Conservation (phyloP, 75 land plant species). For the Pinus tabuliformis region DNA sequence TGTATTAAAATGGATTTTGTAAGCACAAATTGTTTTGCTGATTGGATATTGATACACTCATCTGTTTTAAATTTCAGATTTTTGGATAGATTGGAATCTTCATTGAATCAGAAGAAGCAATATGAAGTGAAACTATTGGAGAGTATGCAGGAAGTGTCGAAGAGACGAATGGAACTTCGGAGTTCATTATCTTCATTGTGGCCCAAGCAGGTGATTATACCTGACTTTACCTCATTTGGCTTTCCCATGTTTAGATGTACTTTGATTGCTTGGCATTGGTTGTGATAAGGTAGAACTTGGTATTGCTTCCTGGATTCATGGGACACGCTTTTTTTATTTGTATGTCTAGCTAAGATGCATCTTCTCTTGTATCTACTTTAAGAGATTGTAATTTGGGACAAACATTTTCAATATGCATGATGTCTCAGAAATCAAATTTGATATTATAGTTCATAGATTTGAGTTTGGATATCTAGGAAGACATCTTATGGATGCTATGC, state of each 20-base stretch:
- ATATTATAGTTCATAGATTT: no score
- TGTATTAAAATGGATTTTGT: neutral
- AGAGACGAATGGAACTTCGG: constrained; percentile 74
- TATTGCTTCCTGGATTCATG: neutral
- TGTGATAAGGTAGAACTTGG: neutral
- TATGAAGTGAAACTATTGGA: constrained; percentile 76
- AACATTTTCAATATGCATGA: neutral
- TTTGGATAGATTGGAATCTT: constrained; percentile 68
- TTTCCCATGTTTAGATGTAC: neutral
- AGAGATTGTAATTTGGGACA: neutral
- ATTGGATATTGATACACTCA: neutral
- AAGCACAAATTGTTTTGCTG: neutral
- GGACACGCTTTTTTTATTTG: neutral
- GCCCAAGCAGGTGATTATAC: constrained; percentile 82
- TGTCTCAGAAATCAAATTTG: neutral
- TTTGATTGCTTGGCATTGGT: neutral
- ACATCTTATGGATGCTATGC: no score
- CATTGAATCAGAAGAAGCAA: constrained; percentile 82
- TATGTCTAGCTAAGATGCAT: neutral
- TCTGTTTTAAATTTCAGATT: constrained; percentile 41
- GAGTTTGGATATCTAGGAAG: neutral
- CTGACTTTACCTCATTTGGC: neutral
- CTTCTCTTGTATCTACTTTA: neutral
- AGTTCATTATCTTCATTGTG: constrained; percentile 76
- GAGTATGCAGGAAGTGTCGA: constrained; percentile 56